Conservation (phyloP, 23 red algal genomes). For the Gracilaria domingensis region DNA sequence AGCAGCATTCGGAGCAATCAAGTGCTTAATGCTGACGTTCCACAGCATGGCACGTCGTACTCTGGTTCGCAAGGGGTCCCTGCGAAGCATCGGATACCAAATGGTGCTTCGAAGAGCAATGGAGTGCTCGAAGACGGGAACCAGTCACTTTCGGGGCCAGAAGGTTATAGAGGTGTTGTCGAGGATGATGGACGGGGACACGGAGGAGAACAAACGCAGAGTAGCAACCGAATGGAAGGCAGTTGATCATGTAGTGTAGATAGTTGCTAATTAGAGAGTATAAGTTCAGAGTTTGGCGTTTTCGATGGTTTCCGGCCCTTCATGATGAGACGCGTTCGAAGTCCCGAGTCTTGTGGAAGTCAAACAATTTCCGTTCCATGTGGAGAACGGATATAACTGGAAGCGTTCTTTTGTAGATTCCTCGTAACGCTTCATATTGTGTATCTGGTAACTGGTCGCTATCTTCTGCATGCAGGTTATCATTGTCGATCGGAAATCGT, state of each 20-base stretch:
- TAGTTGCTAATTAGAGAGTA: slow-evolving; percentile 7
- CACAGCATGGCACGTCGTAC: not conserved
- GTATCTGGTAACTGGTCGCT: not conserved
- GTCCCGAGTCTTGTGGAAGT: not conserved
- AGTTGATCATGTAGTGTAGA: slow-evolving; percentile 17
- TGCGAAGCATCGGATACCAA: slow-evolving; percentile 12
- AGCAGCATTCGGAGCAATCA: slow-evolving; percentile 9
- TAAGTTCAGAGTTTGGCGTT: slow-evolving; percentile 15
- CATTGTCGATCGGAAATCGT: not conserved
- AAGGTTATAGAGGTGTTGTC: not conserved
- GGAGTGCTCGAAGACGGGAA: slow-evolving; percentile 8
- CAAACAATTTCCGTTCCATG: not conserved
- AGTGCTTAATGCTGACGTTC: slow-evolving; percentile 3
- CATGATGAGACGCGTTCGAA: not conserved
- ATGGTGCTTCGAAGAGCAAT: slow-evolving; percentile 28
- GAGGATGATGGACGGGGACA: slow-evolving; percentile 12
- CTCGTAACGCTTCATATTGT: not conserved
- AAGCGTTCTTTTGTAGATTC: not conserved
- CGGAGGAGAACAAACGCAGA: slow-evolving; percentile 1
- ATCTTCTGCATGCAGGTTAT: not conserved
- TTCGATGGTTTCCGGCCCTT: not conserved
- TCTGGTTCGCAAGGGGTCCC: not conserved
- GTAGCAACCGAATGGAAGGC: slow-evolving; percentile 8
- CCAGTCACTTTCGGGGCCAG: not conserved
- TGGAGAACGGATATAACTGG: not conserved